phyloP scores from a whole-genome alignment of 371 early-diverging fungal species.

The Mucor saturninus region DNA sequence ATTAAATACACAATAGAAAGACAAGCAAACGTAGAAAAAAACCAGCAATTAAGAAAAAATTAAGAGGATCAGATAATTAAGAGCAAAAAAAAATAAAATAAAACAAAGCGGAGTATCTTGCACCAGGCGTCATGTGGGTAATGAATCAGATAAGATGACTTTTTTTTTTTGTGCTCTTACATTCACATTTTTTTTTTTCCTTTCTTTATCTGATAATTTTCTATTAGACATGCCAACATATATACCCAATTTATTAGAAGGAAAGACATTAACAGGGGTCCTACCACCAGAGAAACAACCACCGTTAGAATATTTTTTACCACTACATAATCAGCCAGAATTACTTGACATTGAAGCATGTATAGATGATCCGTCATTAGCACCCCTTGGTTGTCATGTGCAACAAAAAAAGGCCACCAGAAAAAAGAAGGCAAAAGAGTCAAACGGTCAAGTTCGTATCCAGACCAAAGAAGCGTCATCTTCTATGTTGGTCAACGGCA shows the following conservation, averaged over 20 bases:
- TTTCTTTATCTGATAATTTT: background rate
- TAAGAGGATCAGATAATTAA: conserved; percentile 3
- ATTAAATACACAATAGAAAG: background rate
- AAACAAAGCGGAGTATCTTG: background rate
- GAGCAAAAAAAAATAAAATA: background rate
- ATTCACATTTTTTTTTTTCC: background rate
- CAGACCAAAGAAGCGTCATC: conserved; percentile 1
- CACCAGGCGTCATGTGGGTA: background rate
- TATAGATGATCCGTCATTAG: conserved; percentile 63
- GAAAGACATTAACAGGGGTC: conserved; percentile 43
- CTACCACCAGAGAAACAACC: conserved; percentile 40
- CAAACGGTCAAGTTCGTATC: conserved; percentile 22
- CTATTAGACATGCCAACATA: conserved; percentile 5
- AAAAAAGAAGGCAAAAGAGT: conserved; percentile 15
- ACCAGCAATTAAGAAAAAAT: background rate
- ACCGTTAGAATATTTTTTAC: conserved; percentile 24
- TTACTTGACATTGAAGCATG: conserved; percentile 65
- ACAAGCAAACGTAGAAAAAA: background rate
- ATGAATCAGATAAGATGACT: conserved; percentile 3
- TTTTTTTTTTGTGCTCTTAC: conserved; percentile 1
- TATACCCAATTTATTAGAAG: conserved; percentile 36
- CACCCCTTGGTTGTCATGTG: conserved; percentile 31
- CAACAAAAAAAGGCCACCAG: background rate
- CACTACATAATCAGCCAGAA: conserved; percentile 17
- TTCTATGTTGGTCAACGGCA: conserved; percentile 22